These are phyloP conservation scores for Hemisphaericaspora xylofermentans DNA, from an alignment of 1,139 yeast genomes.

Conservation along the genomic window DNA sequence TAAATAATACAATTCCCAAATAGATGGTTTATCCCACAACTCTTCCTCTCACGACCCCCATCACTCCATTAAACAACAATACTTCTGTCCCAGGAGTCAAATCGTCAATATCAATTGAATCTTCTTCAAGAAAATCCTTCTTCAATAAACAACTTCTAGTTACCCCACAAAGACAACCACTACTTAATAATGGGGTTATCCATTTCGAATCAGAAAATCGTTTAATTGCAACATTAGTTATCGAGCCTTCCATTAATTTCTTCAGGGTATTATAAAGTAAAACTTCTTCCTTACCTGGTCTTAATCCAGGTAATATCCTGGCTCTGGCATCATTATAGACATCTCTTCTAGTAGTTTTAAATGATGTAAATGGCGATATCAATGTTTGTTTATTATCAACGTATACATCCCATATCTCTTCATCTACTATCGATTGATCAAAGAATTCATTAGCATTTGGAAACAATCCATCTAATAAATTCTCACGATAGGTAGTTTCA, in stretches of 20 bases:
- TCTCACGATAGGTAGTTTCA: slow-evolving; percentile 31
- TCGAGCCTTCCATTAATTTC: slow-evolving; percentile 78
- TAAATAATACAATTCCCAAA: background rate
- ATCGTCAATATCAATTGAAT: slow-evolving; percentile 41
- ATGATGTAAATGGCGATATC: slow-evolving; percentile 78
- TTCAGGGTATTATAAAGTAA: slow-evolving; percentile 60
- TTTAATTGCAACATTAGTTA: slow-evolving; percentile 74
- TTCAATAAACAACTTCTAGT: slow-evolving; percentile 64
- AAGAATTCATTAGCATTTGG: slow-evolving; percentile 14
- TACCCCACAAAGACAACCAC: slow-evolving; percentile 88
- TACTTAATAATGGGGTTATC: slow-evolving; percentile 74
- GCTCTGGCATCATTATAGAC: slow-evolving; percentile 64
- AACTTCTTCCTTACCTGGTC: slow-evolving; percentile 59
- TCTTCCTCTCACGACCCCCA: slow-evolving; percentile 75
- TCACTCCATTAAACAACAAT: slow-evolving; percentile 74
- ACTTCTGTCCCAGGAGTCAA: slow-evolving; percentile 63
- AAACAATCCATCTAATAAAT: slow-evolving; percentile 44
- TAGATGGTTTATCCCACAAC: slow-evolving; percentile 21
- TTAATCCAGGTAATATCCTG: slow-evolving; percentile 38
- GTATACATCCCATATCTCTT: slow-evolving; percentile 54
- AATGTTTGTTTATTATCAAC: slow-evolving; percentile 54
- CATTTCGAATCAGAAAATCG: slow-evolving; percentile 49
- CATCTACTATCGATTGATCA: slow-evolving; percentile 11
- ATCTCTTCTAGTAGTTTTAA: slow-evolving; percentile 77
- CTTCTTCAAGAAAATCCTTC: slow-evolving; percentile 58